A percentile compares a stretch with the other conserved stretches of the same genome.
phyloP scores from a whole-genome alignment of 1,284 basidiomycete genomes.

The Ustilago tritici region DNA sequence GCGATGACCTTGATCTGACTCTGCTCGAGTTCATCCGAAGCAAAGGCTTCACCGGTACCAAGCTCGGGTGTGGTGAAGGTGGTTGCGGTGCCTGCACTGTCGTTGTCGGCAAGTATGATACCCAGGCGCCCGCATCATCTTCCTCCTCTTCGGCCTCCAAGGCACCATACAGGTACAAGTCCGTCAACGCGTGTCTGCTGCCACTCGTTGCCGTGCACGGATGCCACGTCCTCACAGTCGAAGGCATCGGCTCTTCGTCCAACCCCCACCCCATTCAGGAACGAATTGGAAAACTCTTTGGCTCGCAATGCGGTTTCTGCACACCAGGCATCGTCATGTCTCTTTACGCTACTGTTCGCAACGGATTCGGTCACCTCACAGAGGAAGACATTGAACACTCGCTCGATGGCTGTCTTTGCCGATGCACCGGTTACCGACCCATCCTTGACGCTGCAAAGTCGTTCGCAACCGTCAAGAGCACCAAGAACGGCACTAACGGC shows the following conservation, averaged over 20 bases:
- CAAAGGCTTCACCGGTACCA: slow-evolving; percentile 69
- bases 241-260: slow-evolving; percentile 67
- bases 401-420: slow-evolving; percentile 70
- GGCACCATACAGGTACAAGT: slow-evolving; percentile 64
- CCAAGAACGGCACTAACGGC: slow-evolving; percentile 12
- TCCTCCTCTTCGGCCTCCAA: slow-evolving; percentile 10
- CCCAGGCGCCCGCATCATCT: slow-evolving; percentile 5
- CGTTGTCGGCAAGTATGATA: slow-evolving; percentile 55
- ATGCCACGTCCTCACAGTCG: slow-evolving; percentile 69
- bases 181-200: slow-evolving; percentile 70
- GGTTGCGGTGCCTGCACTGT: slow-evolving; percentile 70
- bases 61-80: slow-evolving; percentile 70
- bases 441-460: slow-evolving; percentile 64
- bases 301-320: slow-evolving; percentile 69
- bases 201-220: slow-evolving; percentile 69
- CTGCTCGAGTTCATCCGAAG: slow-evolving; percentile 69
- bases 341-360: slow-evolving; percentile 69
- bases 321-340: slow-evolving; percentile 70
- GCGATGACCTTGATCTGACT: slow-evolving; percentile 56
- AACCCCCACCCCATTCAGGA: slow-evolving; percentile 70
- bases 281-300: slow-evolving; percentile 67
- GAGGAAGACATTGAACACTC: slow-evolving; percentile 68
- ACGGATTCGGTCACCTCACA: slow-evolving; percentile 59
- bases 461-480: slow-evolving; percentile 54
- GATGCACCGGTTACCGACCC: slow-evolving; percentile 64